Conservation (phyloP, 345 rosid genomes). For the Carallia brachiata region DNA sequence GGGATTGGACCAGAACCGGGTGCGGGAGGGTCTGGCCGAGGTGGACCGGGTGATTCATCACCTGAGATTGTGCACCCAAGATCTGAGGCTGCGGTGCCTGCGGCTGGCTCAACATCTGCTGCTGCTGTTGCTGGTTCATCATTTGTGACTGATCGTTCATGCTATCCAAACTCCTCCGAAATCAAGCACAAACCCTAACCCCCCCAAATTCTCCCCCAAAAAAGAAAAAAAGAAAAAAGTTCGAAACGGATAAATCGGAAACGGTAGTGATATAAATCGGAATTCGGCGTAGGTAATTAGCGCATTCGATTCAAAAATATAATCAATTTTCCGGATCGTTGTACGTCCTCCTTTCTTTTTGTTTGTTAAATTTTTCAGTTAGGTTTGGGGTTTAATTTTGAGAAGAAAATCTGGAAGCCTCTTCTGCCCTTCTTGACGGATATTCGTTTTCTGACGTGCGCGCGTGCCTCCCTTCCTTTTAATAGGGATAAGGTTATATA, state of each 20-base stretch:
- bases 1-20: neutral
- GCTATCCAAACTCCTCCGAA: conserved; percentile 1
- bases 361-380: too few species aligned
- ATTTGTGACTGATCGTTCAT: conserved; percentile 65
- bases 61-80: conserved; percentile 43
- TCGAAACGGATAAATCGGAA: neutral
- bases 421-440: too few species aligned
- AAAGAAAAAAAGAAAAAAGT: neutral
- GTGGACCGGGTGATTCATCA: conserved; percentile 31
- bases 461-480: too few species aligned
- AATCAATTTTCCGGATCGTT: too few species aligned
- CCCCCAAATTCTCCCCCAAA: neutral
- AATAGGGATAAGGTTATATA: too few species aligned
- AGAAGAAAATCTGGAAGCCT: too few species aligned
- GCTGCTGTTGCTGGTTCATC: conserved; percentile 39
- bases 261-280: too few species aligned
- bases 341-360: too few species aligned
- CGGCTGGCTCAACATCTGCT: conserved; percentile 34
- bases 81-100: conserved; percentile 22
- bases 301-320: too few species aligned
- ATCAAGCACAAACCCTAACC: neutral
- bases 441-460: too few species aligned
- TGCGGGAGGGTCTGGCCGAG: conserved; percentile 22
- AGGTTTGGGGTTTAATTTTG: too few species aligned
- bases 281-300: too few species aligned